Evolutionary conservation across 2,329 filamentous ascomycete species (phyloP).

Genomic region (Hyphodiscus sp.): DNA sequence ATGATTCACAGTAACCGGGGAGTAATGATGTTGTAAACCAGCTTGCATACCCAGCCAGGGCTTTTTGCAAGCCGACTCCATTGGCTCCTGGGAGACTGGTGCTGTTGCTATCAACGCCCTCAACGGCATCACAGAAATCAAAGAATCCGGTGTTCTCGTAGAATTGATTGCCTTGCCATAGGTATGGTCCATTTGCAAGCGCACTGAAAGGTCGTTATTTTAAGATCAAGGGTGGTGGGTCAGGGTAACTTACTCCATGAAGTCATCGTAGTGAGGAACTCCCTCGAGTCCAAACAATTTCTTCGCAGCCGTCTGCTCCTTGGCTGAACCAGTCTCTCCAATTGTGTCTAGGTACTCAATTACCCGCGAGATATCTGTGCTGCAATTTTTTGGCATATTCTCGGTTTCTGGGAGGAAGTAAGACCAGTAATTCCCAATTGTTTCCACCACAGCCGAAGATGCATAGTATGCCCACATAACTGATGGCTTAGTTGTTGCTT

Average conservation of each 20-base stretch:
- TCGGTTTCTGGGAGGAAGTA: conserved; percentile 51
- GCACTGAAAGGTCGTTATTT: conserved; percentile 29
- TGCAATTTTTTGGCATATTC: conserved; percentile 54
- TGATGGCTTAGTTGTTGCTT: conserved; percentile 38
- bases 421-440: conserved; percentile 49
- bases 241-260: conserved; percentile 20
- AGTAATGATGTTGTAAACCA: conserved; percentile 43
- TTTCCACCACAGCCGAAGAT: conserved; percentile 45
- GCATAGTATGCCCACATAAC: conserved; percentile 52
- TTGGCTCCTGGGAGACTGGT: conserved; percentile 29
- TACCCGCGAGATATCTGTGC: conserved; percentile 43
- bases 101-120: conserved; percentile 30
- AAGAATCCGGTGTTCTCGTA: conserved; percentile 38
- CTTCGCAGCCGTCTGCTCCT: conserved; percentile 41
- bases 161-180: conserved; percentile 50
- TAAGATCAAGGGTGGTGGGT: neutral
- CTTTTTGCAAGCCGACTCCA: conserved; percentile 48
- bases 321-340: conserved; percentile 35
- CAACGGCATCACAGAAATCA: conserved; percentile 36
- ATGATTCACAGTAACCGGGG: conserved; percentile 41
- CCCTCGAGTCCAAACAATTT: conserved; percentile 43
- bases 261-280: conserved; percentile 38
- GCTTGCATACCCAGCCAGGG: conserved; percentile 47
- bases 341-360: conserved; percentile 48
- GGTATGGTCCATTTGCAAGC: conserved; percentile 49